phyloP scores from a whole-genome alignment of 352 stramenopile genomes.

The Blastocystis sp. region DNA sequence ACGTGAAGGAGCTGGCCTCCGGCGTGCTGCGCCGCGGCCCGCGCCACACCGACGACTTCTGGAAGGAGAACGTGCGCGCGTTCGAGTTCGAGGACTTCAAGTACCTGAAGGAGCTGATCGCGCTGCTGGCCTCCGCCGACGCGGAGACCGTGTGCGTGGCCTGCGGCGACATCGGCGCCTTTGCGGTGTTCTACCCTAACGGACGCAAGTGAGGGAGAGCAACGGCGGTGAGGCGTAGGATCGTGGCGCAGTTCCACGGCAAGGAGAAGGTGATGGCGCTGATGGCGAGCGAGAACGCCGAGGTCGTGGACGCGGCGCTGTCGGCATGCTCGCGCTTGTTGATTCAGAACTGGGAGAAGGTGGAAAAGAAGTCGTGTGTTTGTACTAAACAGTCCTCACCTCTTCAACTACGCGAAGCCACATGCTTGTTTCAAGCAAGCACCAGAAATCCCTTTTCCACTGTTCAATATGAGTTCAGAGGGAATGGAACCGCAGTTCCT shows the following conservation, averaged over 20 bases:
- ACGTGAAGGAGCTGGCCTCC: slow-evolving; percentile 30
- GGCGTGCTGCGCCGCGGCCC: slow-evolving; percentile 11
- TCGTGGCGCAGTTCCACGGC: slow-evolving; percentile 53
- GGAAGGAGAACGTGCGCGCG: slow-evolving; percentile 60
- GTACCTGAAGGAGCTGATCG: slow-evolving; percentile 34
- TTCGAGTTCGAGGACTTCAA: slow-evolving; percentile 61
- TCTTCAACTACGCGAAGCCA: background rate
- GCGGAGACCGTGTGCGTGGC: slow-evolving; percentile 43
- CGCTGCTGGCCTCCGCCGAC: slow-evolving; percentile 5
- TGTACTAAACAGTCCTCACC: background rate
- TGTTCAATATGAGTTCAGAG: no score
- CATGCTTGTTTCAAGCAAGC: background rate
- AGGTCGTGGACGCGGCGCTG: slow-evolving; percentile 49
- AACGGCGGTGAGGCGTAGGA: slow-evolving; percentile 22
- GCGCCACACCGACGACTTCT: slow-evolving; percentile 54
- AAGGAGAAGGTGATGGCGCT: slow-evolving; percentile 62
- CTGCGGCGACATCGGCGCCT: slow-evolving; percentile 19
- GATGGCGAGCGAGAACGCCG: slow-evolving; percentile 38
- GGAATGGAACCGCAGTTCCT: background rate
- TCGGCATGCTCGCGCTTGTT: slow-evolving; percentile 61
- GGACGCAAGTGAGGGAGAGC: slow-evolving; percentile 15
- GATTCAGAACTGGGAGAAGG: slow-evolving; percentile 58
- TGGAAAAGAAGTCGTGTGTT: slow-evolving; percentile 26
- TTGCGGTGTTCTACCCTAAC: slow-evolving; percentile 46
- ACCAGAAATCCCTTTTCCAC: no score